Evolutionary conservation across 2,329 filamentous ascomycete genomes (phyloP), one percentile per base, ranked within the genome.

Genomic region (Neonectria sp.): DNA sequence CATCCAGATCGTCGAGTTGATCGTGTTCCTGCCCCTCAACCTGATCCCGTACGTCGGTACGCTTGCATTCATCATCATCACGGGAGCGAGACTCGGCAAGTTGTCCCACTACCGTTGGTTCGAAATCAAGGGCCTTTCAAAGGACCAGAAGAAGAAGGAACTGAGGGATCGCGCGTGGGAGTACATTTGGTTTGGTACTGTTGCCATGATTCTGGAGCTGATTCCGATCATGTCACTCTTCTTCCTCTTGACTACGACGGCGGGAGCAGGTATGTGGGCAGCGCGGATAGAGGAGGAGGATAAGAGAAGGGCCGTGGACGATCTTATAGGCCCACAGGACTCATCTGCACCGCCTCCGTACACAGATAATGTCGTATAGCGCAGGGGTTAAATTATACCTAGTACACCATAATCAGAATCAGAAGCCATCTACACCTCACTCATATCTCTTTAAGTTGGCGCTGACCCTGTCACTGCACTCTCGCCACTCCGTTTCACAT

Each of bases 61-160:
- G 0, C 93, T 94, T 0, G 86, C 96, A 69, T 99, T 98, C 79
- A 88, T 99, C 68, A 81, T 97, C 63, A 87, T 97, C 71, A 98
- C 95, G 0, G 96, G 95, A 1, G 94, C 95, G 53, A 88, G 95
- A 29, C 90, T 94, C 6, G 95, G 96, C 1, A 96, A 95, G 35
- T 89, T 98, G 31, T 92, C 96, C 62, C 95, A 98, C 74, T 96
- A 95, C 85, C 87, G 96, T 65, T 98, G 96, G 86, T 98, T 95
- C 78, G 89, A 95, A 75, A 85, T 99, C 55, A 86, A 91, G 46
- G 93, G 91, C 0, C 86, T 97, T 71, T 88, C 88, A 46, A 94
- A 91, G 79, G 90, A 92, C 73, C 89, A 97, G 77, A 87, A 90
- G 70, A 93, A 93, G 75, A 84, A 84, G 31, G 94, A 93, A 74